Evolutionary conservation across 2,329 filamentous ascomycete genomes (phyloP).

Genomic region (Penicillium sp.): DNA sequence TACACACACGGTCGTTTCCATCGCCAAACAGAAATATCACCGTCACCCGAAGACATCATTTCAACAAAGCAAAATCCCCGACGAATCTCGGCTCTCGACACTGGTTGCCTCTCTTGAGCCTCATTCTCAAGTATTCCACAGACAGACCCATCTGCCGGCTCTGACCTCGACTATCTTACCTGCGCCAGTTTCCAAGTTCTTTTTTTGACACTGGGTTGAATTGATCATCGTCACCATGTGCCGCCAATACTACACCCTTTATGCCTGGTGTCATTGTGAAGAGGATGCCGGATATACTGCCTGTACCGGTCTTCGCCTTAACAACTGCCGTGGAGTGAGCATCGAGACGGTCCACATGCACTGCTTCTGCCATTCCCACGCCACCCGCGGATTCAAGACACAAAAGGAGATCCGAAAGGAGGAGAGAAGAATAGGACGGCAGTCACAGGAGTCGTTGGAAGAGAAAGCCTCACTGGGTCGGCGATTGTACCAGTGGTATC

Average conservation of each 20-base stretch:
- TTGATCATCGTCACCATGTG: slow-evolving; percentile 23
- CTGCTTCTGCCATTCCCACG: slow-evolving; percentile 35
- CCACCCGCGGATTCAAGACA: slow-evolving; percentile 27
- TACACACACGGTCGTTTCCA: too few relatives aligned
- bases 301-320: slow-evolving; percentile 24
- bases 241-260: slow-evolving; percentile 33
- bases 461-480: slow-evolving; percentile 22
- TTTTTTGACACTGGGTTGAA: too few relatives aligned
- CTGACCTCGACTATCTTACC: too few relatives aligned
- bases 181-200: too few relatives aligned
- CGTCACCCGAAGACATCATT: too few relatives aligned
- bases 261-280: slow-evolving; percentile 37
- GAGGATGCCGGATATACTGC: slow-evolving; percentile 28
- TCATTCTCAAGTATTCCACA: too few relatives aligned
- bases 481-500: slow-evolving; percentile 27
- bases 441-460: slow-evolving; percentile 18
- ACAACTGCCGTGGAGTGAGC: slow-evolving; percentile 26
- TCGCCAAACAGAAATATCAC: too few relatives aligned
- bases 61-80: too few relatives aligned
- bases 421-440: slow-evolving; percentile 17
- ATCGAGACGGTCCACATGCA: slow-evolving; percentile 36
- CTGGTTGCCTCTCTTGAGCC: too few relatives aligned
- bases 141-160: too few relatives aligned
- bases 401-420: slow-evolving; percentile 27
- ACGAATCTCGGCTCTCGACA: too few relatives aligned